Evolutionary conservation across 257 asterid species (phyloP).

Genomic region (Solanum tarapatanum): DNA sequence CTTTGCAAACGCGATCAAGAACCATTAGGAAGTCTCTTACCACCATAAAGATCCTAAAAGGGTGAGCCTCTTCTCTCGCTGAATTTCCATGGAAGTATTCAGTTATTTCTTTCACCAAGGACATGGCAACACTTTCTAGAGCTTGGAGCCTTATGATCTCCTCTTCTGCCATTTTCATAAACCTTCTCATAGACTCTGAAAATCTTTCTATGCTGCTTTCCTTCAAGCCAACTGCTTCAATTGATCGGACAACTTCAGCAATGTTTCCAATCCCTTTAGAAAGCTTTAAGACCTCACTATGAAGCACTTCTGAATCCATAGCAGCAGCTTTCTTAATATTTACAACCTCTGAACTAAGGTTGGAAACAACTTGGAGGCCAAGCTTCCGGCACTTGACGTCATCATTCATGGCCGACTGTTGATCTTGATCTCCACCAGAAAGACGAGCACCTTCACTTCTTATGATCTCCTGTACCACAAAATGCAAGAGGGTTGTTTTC

Average conservation of each 20-base stretch:
- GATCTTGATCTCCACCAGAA: slow-evolving; percentile 27
- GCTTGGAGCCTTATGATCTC: slow-evolving; percentile 79
- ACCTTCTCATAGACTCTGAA: slow-evolving; percentile 31
- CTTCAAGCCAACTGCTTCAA: slow-evolving; percentile 14
- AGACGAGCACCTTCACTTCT: slow-evolving; percentile 78
- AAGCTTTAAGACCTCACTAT: slow-evolving; percentile 62
- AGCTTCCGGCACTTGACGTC: slow-evolving; percentile 66
- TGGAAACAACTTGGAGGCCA: slow-evolving; percentile 77
- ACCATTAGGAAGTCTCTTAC: slow-evolving; percentile 74
- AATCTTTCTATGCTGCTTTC: slow-evolving; percentile 28
- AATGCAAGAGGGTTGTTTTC: slow-evolving; percentile 87
- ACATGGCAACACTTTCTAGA: slow-evolving; percentile 61
- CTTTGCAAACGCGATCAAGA: slow-evolving; percentile 86
- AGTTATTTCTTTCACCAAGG: slow-evolving; percentile 86
- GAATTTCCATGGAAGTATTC: slow-evolving; percentile 96
- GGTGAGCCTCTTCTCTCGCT: slow-evolving; percentile 87
- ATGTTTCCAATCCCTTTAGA: slow-evolving; percentile 50
- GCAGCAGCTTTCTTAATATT: slow-evolving; percentile 90
- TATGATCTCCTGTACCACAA: slow-evolving; percentile 86
- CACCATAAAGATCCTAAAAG: slow-evolving; percentile 83
- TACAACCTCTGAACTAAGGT: slow-evolving; percentile 57
- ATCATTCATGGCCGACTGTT: slow-evolving; percentile 24
- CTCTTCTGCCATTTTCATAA: slow-evolving; percentile 61
- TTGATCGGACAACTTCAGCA: slow-evolving; percentile 30
- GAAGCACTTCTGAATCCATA: slow-evolving; percentile 88